These are phyloP conservation scores for Pichia sp. DNA, from an alignment of 1,139 yeast genomes.

Conservation along the genomic window DNA sequence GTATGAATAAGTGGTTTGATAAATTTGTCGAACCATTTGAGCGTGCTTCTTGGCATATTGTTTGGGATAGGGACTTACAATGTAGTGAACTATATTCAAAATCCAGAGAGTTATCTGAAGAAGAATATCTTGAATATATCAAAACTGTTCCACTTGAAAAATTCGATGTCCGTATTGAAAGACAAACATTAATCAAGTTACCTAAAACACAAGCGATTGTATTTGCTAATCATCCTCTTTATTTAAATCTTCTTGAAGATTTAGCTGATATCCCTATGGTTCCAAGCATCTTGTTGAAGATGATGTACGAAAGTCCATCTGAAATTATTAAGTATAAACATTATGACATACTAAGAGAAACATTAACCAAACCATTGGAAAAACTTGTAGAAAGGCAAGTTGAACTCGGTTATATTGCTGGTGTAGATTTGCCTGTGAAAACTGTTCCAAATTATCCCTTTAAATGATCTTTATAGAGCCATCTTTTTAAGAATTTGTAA, in stretches of 20 bases:
- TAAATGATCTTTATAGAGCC: constrained; percentile 15
- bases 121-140: constrained; percentile 24
- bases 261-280: constrained; percentile 65
- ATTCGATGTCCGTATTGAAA: constrained; percentile 54
- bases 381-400: constrained; percentile 46
- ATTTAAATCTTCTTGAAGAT: constrained; percentile 48
- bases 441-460: constrained; percentile 59
- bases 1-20: constrained; percentile 50
- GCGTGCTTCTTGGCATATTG: constrained; percentile 47
- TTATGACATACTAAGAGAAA: constrained; percentile 48
- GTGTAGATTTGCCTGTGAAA: constrained; percentile 21
- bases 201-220: constrained; percentile 44
- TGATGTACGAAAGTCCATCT: constrained; percentile 56
- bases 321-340: constrained; percentile 54
- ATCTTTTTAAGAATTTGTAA: neutral
- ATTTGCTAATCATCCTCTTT: constrained; percentile 61
- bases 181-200: constrained; percentile 44
- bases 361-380: constrained; percentile 48
- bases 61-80: constrained; percentile 44
- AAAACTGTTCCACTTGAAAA: constrained; percentile 33
- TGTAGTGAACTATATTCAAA: constrained; percentile 38
- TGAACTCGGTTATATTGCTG: constrained; percentile 39
- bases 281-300: constrained; percentile 53
- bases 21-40: constrained; percentile 44
- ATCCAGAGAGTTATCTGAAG: constrained; percentile 16